Base-by-base conservation (phyloP, 345 rosid species). In the Eucalyptus victrix region DNA sequence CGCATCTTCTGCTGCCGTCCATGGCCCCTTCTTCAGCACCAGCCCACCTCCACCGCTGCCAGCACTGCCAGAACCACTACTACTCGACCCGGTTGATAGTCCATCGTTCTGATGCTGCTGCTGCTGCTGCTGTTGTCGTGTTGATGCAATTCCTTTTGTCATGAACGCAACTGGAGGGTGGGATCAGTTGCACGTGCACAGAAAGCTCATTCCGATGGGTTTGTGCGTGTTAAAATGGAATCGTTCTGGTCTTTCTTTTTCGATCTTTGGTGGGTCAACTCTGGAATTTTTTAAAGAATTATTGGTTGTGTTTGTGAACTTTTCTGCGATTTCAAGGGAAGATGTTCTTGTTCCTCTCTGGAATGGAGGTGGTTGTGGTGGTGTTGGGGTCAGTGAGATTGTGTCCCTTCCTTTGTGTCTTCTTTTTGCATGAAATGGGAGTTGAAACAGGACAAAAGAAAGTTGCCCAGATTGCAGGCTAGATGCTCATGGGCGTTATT, bases 11-110 rank as follows among this genome's bases (percentile, higher is more conserved):
- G 87, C 90, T 4, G 89, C 89, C 45, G 92, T 91, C 92, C 92
- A 91, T 18, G 92, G 90, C 45, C 92, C 92, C 86, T 91, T 91
- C 90, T 91, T 91, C 88, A 91, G 40, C 65, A n/a, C 90, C 58
- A 17, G 65, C 49, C 60, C 88, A 28, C 88, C 88, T 9, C 45
- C 44, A 23, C 58, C 72, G 88, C 83, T 81, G 80, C 88, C 90
- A 24, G 37, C 87, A 34, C 49, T n/a, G 86, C 86, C 32, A 51
- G 60, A 51, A 87, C 32, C 67, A 54, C 62, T 60, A 23, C 47
- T 60, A 37, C 69, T 60, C 69, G 67, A 50, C 34, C 67, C 88
- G 13, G 23, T 51, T 60, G 88, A 40, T 76, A 13, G 85, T 40
- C 47, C 85, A 40, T 76, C 85, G 16, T 40, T 40, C 85, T 40